Conservation (phyloP, 495 filamentous ascomycete species). For the Hypoxylon lenormandii region DNA sequence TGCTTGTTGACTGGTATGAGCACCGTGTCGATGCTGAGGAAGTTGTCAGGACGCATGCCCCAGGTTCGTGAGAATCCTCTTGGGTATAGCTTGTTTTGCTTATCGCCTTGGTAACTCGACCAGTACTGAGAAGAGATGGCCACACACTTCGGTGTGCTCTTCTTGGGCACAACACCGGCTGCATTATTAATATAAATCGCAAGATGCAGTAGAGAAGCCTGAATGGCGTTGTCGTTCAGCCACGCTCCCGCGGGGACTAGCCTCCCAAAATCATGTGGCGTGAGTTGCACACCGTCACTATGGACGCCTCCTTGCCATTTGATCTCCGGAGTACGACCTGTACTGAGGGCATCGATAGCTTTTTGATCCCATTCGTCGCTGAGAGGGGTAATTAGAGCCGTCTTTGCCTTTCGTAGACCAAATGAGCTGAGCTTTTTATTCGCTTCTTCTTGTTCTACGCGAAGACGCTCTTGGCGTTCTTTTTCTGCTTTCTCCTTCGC, state of each 20-base stretch:
- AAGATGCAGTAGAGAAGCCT: slow-evolving; percentile 71
- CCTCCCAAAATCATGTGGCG: slow-evolving; percentile 70
- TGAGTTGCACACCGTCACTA: slow-evolving; percentile 67
- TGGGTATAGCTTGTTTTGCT: slow-evolving; percentile 59
- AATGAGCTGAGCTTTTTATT: slow-evolving; percentile 33
- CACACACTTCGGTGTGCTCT: slow-evolving; percentile 71
- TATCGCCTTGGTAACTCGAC: slow-evolving; percentile 61
- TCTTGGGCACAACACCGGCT: slow-evolving; percentile 57
- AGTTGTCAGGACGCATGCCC: slow-evolving; percentile 54
- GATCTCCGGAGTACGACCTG: slow-evolving; percentile 57
- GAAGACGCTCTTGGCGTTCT: slow-evolving; percentile 30
- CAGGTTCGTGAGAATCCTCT: slow-evolving; percentile 51
- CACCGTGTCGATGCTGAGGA: slow-evolving; percentile 59
- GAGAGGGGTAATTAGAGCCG: slow-evolving; percentile 48
- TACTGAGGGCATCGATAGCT: slow-evolving; percentile 25
- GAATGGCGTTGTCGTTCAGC: slow-evolving; percentile 88
- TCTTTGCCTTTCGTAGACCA: slow-evolving; percentile 41
- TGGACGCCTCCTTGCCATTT: slow-evolving; percentile 41
- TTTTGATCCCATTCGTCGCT: slow-evolving; percentile 49
- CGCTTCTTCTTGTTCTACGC: slow-evolving; percentile 30
- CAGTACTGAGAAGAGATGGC: slow-evolving; percentile 81
- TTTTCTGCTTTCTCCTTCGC: slow-evolving; percentile 15
- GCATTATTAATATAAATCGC: slow-evolving; percentile 69
- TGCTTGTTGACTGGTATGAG: slow-evolving; percentile 61
- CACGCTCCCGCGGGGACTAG: slow-evolving; percentile 68